Base-by-base conservation (phyloP, 768 basidiomycete genomes). In the Rhizopogon roseolus region DNA sequence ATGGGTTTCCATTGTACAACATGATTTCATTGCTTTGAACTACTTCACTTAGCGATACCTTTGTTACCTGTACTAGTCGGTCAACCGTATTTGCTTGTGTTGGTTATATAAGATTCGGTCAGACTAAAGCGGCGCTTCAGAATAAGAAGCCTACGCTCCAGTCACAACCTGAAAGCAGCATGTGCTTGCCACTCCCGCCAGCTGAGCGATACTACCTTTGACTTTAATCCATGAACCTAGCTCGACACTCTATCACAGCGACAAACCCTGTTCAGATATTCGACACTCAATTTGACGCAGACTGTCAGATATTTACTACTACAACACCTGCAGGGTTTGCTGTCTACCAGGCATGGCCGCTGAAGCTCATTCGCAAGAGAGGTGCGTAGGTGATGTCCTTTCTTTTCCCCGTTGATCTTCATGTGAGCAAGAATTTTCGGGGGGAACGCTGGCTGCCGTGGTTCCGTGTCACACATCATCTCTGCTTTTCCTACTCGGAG, bases 401-500 rank as follows among this genome's bases (percentile, higher is more conserved):
- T 22, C 11, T 16, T 22, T n/a, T 7, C 22, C 32, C 43, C n/a
- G n/a, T 59, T 39, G 39, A 52, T 41, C 32, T 56, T 67, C 46
- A 71, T 56, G 50, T 50, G 53, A 51, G 37, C 64, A 93, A 93
- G 90, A 93, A 66, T 74, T 93, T 52, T 78, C 79, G 13, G 86
- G 86, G 38, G 91, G 92, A 28, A 93, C 92, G 2, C 75, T 93
- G 1, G 74, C 86, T n/a, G 76, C 80, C 25, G 88, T 81, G 16
- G 78, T 90, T 13, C 93, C 93, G 3, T 72, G 91, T 52, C 90
- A 94, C 64, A 79, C 84, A 10, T 85, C 90, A 10, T 92, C 90
- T 55, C 73, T 95, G 19, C 75, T 94, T 46, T 93, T 93, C 69
- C 82, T 95, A 44, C 76, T 93, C 52, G 93, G 93, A 46, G 93